Base-by-base conservation (phyloP, 2,329 filamentous ascomycete species). In the Blastomyces parvus region DNA sequence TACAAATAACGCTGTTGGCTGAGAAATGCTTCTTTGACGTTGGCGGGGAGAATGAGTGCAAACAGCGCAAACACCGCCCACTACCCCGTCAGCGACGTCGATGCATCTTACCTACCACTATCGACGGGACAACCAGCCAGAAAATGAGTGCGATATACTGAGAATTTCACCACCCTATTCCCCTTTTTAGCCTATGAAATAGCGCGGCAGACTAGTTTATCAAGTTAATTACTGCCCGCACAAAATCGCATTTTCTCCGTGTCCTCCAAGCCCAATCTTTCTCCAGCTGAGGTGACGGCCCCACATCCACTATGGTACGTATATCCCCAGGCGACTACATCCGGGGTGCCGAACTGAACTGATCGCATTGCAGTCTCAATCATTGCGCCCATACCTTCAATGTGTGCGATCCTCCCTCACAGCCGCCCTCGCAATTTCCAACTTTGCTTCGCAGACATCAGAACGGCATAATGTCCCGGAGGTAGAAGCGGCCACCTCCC, bases 391-490 rank as follows among this genome's bases (percentile, higher is more conserved):
- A 63, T 97, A 97, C 80, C 89, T 97, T 70, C 91, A 96, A 82
- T 95, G 90, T 78, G 94, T 97, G 72, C 90, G 94, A 72, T 92
- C 90, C 74, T 96, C 90, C 73, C 84, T 99, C 73, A 97, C 92
- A 50, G 91, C 93, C 68, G 93, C 94, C 68, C 87, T 99, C 69
- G 93, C 91, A 64, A 85, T 96, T 64, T 93, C 91, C 77, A 95
- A 99, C 83, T 99, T 99, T 78, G 93, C 94, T 67, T 97, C 93
- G 59, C 94, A 99, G 80, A 91, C 90, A 56, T 90, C 92, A 62
- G 95, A 99, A 82, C 84, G 94, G 70, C 94, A 97, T 81, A 99
- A 99, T 82, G 93, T 97, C 56, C 94, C 94, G 66, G 94, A 99
- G 77, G 89, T 99, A 72, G 94, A 99, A 81, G 92, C 93, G 52